Percentiles rank a stretch among this genome's conserved stretches.
These are phyloP conservation scores for Samsoniella hepiali DNA, from an alignment of 2,329 filamentous ascomycete genomes.

Conservation along the genomic window DNA sequence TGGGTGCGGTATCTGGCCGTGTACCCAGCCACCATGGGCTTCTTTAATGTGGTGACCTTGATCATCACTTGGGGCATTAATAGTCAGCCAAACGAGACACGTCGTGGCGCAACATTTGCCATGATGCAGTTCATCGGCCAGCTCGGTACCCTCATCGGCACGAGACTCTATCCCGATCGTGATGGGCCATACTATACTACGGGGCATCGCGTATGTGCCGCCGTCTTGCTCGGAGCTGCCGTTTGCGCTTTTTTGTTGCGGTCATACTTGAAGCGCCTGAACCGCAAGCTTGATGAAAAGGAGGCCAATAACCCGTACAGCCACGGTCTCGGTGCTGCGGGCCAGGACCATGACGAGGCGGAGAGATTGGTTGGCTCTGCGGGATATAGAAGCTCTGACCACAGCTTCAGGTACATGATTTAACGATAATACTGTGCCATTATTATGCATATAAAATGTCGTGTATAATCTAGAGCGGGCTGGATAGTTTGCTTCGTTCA, in stretches of 20 bases:
- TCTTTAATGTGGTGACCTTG: constrained; percentile 80
- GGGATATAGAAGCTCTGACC: constrained; percentile 24
- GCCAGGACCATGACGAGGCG: constrained; percentile 31
- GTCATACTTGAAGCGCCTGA: constrained; percentile 49
- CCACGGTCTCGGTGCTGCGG: neutral
- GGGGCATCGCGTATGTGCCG: constrained; percentile 62
- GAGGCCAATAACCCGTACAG: constrained; percentile 27
- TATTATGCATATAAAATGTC: neutral
- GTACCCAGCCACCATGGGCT: constrained; percentile 74
- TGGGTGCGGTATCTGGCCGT: constrained; percentile 67
- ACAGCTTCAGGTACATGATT: constrained; percentile 47
- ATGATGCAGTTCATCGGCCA: constrained; percentile 80
- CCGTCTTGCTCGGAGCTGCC: constrained; percentile 61
- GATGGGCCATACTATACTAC: constrained; percentile 60
- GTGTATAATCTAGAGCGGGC: neutral
- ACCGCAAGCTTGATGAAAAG: constrained; percentile 42
- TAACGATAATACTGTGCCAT: constrained; percentile 25
- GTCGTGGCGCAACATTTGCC: constrained; percentile 73
- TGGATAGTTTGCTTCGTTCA: neutral
- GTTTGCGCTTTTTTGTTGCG: constrained; percentile 53
- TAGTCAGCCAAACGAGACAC: constrained; percentile 68
- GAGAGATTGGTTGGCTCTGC: constrained; percentile 38
- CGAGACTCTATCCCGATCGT: constrained; percentile 58
- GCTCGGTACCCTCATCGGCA: constrained; percentile 70
- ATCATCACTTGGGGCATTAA: constrained; percentile 88